A percentile compares a stretch with the other conserved stretches of the same genome.
Evolutionary conservation across 176 grass and related monocot species (phyloP).

Genomic region (Paspalum notatum): DNA sequence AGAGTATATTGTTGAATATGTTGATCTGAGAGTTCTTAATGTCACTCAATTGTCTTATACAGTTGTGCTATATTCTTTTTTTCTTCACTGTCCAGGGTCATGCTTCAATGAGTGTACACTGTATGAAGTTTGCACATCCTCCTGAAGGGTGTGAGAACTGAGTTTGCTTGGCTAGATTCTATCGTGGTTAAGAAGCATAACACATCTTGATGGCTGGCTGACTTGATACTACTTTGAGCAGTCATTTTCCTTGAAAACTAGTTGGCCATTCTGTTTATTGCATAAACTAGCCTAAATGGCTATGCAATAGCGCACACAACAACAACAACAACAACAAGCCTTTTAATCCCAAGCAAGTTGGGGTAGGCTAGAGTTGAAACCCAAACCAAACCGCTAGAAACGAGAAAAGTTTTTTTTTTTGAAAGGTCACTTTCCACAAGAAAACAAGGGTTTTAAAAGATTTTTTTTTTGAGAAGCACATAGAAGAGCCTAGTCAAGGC

Average conservation of each 20-base stretch:
- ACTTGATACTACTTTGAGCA: not conserved
- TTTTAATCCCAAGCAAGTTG: too few relatives aligned
- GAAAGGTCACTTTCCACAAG: too few relatives aligned
- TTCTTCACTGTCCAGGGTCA: not conserved
- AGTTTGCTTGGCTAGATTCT: conserved; percentile 3
- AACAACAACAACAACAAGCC: too few relatives aligned
- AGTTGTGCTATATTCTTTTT: not conserved
- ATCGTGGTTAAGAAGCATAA: not conserved
- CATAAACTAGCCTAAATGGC: not conserved
- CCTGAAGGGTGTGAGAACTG: conserved; percentile 3
- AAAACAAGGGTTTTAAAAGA: too few relatives aligned
- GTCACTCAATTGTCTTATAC: not conserved
- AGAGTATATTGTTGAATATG: conserved; percentile 7
- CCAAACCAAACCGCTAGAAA: too few relatives aligned
- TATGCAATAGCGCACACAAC: not conserved
- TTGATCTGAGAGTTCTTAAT: not conserved
- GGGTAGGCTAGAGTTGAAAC: too few relatives aligned
- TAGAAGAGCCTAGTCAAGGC: too few relatives aligned
- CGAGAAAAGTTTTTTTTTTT: too few relatives aligned
- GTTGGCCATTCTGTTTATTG: not conserved
- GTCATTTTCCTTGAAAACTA: not conserved
- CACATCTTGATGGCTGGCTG: conserved; percentile 2
- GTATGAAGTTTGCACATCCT: not conserved
- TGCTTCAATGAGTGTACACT: conserved; percentile 12
- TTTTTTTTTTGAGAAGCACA: too few relatives aligned